Base-by-base conservation (phyloP, 1,284 basidiomycete species). In the Sporisorium reilianum region DNA sequence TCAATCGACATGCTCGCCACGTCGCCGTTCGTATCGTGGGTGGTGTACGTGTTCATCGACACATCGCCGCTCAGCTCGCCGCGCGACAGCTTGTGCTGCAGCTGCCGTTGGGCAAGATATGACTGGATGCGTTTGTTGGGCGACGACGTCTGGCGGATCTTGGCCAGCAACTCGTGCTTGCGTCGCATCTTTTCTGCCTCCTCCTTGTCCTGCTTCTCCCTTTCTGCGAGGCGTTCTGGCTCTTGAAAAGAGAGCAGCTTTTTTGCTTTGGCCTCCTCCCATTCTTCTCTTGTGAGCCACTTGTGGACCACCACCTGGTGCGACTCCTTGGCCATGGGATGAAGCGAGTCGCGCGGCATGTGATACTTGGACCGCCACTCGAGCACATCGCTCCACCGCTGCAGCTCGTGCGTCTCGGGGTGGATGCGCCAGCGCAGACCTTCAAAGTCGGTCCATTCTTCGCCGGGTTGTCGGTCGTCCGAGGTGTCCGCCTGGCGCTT, bases 401-500 rank as follows among this genome's bases (percentile, higher is more conserved):
- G 57, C 57, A 74, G 54, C 20, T 64, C 54, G 48, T 79, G 66
- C 2, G 80, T 79, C 18, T 79, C 72, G 0, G 78, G 70, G 20
- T 77, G 78, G 20, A 82, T 77, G 36, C 75, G 61, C 81, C 81
- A 82, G 2, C 68, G 61, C 5, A 82, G 61, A 2, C 81, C 81
- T 48, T 81, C 80, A 7, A 68, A 69, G 41, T 82, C 81, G 41
- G 45, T 46, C 81, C 81, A 82, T 40, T 81, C 75, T 34, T 82
- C 80, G 25, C 81, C 81, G 9, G 80, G 79, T 30, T 64, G 67
- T 14, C 72, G 64, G 34, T 82, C 81, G 30, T 73, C 64, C 3
- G 72, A 72, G 18, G 75, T 80, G 51, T 81, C 80, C 1, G 64
- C 68, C 10, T 55, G 50, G 2, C 81, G 67, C 57, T 82, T 82